A percentile compares a stretch with the other conserved stretches of the same genome.
phyloP scores from a whole-genome alignment of 2,329 filamentous ascomycete genomes.

The Claviceps sp. region DNA sequence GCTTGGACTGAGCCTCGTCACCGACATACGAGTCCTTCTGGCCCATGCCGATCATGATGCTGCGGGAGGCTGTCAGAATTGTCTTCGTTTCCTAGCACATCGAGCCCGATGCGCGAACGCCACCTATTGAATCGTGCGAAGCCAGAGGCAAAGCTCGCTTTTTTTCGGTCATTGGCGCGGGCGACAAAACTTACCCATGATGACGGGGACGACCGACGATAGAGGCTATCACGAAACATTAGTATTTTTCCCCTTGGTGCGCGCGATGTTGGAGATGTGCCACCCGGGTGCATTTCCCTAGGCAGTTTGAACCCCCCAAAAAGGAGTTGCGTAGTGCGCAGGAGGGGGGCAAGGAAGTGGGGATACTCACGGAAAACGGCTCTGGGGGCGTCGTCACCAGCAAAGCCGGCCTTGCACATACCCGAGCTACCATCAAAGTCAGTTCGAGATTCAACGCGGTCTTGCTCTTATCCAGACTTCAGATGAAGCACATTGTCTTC shows the following conservation, averaged over 20 bases:
- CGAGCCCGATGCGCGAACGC: background rate
- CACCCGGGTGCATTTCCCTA: background rate
- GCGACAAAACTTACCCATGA: slow-evolving; percentile 73
- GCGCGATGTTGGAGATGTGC: background rate
- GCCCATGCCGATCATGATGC: slow-evolving; percentile 99
- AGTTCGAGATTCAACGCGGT: slow-evolving; percentile 15
- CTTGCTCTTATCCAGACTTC: background rate
- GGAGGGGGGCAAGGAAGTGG: slow-evolving; percentile 18
- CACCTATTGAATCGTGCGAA: background rate
- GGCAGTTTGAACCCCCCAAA: slow-evolving; percentile 3
- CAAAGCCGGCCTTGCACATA: slow-evolving; percentile 99
- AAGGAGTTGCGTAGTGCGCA: slow-evolving; percentile 6
- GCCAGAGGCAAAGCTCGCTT: background rate
- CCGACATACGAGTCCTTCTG: slow-evolving; percentile 99
- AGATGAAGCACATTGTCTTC: background rate
- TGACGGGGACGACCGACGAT: slow-evolving; percentile 99
- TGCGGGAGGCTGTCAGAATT: slow-evolving; percentile 24
- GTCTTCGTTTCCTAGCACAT: background rate
- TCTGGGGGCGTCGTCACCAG: slow-evolving; percentile 99
- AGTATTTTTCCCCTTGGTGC: slow-evolving; percentile 17
- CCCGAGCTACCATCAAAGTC: slow-evolving; percentile 62
- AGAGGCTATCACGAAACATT: slow-evolving; percentile 53
- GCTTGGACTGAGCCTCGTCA: slow-evolving; percentile 99
- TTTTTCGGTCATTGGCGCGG: background rate
- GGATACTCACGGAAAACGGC: slow-evolving; percentile 94